A percentile compares a stretch with the other conserved stretches of the same genome.
Evolutionary conservation across 306 rosid genomes (phyloP).

Genomic region (Hippophae gyantsensis): DNA sequence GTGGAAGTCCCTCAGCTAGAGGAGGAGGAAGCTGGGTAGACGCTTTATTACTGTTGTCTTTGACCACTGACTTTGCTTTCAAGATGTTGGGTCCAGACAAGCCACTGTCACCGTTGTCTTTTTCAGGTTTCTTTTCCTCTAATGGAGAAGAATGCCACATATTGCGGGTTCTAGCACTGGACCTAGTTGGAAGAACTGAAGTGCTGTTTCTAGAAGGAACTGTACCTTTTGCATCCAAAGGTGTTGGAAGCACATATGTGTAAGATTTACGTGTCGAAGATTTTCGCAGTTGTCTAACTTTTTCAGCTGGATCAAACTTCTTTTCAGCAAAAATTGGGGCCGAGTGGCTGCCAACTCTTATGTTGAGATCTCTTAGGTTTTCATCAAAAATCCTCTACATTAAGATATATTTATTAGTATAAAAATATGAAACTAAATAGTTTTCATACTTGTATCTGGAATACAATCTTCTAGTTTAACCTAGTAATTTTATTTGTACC

Average conservation of each 20-base stretch:
- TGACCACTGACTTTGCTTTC: conserved; percentile 35
- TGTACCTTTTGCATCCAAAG: conserved; percentile 47
- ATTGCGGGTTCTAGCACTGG: conserved; percentile 45
- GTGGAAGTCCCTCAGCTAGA: conserved; percentile 40
- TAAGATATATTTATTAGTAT: background rate
- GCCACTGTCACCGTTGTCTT: conserved; percentile 35
- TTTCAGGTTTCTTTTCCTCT: conserved; percentile 53
- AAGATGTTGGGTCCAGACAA: conserved; percentile 28
- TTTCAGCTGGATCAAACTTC: conserved; percentile 81
- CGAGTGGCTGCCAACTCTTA: conserved; percentile 58
- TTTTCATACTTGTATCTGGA: too few relatives aligned
- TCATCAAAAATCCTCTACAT: conserved; percentile 51
- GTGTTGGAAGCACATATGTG: conserved; percentile 82
- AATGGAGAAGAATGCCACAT: conserved; percentile 74
- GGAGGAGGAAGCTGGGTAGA: conserved; percentile 59
- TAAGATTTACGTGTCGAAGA: conserved; percentile 41
- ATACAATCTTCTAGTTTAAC: too few relatives aligned
- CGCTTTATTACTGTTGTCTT: conserved; percentile 41
- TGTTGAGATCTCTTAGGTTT: conserved; percentile 46
- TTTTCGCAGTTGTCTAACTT: conserved; percentile 40
- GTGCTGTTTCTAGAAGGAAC: conserved; percentile 25
- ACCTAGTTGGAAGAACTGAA: conserved; percentile 29
- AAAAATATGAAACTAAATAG: too few relatives aligned
- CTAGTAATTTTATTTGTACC: too few relatives aligned
- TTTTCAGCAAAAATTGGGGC: conserved; percentile 73